These are phyloP conservation scores for Biscogniauxia sp. DNA, from an alignment of 2,329 filamentous ascomycete genomes.

Conservation along the genomic window DNA sequence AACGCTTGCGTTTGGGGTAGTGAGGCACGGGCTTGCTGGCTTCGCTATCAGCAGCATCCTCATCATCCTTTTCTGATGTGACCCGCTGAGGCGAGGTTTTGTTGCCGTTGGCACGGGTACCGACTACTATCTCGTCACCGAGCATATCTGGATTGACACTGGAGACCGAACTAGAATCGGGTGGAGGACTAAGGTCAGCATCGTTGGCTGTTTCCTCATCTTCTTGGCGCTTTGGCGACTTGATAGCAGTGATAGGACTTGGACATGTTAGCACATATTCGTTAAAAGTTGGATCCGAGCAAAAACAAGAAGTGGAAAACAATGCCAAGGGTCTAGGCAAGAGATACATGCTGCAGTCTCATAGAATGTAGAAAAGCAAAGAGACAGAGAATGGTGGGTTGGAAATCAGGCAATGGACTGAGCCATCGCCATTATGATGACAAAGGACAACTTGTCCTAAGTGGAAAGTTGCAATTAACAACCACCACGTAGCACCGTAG, in stretches of 20 bases:
- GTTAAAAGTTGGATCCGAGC: neutral
- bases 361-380: neutral
- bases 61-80: conserved; percentile 41
- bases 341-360: neutral
- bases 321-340: neutral
- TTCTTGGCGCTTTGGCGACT: conserved; percentile 25
- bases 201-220: conserved; percentile 38
- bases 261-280: neutral
- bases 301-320: neutral
- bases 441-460: neutral
- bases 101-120: conserved; percentile 39
- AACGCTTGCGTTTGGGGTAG: conserved; percentile 56
- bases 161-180: conserved; percentile 40
- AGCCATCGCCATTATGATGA: neutral
- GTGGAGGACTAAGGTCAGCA: conserved; percentile 44
- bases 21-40: conserved; percentile 38
- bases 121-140: conserved; percentile 54
- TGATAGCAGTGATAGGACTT: conserved; percentile 4
- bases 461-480: neutral
- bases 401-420: neutral
- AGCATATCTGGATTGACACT: conserved; percentile 40
- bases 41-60: conserved; percentile 42
- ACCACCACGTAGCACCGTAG: neutral
- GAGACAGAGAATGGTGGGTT: neutral
- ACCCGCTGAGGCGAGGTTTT: conserved; percentile 36